Base-by-base conservation (phyloP, 768 basidiomycete genomes). In the Boletus tylopilopsis region DNA sequence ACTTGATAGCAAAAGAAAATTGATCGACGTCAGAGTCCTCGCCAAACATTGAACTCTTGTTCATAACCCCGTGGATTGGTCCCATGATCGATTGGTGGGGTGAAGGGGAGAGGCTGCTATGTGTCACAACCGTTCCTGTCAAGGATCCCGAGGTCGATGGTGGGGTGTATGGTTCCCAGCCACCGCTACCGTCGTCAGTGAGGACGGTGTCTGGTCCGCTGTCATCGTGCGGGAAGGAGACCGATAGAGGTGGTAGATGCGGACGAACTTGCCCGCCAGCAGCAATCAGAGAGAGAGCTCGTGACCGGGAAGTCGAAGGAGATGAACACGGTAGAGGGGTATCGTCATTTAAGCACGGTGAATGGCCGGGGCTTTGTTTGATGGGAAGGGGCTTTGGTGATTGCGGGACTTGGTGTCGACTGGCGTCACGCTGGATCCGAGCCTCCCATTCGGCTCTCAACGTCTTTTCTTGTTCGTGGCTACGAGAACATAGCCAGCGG, bases 401-500 rank as follows among this genome's bases (percentile, higher is more conserved):
- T 32, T 37, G 46, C 30, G 47, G 64, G 24, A 27, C 53, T 51
- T 60, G 50, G 49, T 61, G 51, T 60, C 64, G 50, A 57, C 63
- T 55, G 74, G 22, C 27, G 18, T 70, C 61, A n/a, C 67, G 68
- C 21, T 55, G 48, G 21, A 66, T 54, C 19, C 68, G 68, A 63
- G 55, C 71, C 40, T 76, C 71, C 76, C 76, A 78, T 40, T 75
- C 66, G 23, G 67, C 63, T 49, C 73, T 75, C 40, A 90, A 71
- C 0, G 79, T 80, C 49, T 81, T 80, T 59, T 82, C 79, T 32
- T 82, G 75, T 59, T 91, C 90, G 51, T 85, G 82, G 49, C 79
- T 83, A 62, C 82, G 84, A 6, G 85, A 85, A 64, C 79, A 86
- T 5, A 75, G 78, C 93, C 93, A 96, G 11, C 82, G 79, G 79